These are phyloP conservation scores for sorghum (Sorghum bicolor) DNA, from an alignment of 176 grass and related monocot species.

Conservation along the genomic window DNA sequence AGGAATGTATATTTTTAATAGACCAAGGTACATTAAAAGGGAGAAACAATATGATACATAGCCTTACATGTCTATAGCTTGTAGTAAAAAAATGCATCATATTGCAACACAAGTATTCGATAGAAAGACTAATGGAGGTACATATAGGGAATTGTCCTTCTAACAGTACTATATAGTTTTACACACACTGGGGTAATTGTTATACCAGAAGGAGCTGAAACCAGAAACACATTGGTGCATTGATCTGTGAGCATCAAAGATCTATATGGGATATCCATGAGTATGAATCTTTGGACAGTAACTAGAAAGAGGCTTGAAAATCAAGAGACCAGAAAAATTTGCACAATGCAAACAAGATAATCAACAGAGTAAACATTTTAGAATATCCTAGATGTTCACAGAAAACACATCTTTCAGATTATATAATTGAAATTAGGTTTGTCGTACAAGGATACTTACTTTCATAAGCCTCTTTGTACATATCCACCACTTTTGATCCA, in stretches of 20 bases:
- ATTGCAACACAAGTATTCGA: not conserved
- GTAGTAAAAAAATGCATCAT: constrained; percentile 1
- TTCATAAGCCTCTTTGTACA: constrained; percentile 88
- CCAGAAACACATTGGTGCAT: not conserved
- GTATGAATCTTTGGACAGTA: not conserved
- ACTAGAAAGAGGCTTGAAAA: not conserved
- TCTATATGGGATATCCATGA: not conserved
- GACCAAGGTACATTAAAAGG: not conserved
- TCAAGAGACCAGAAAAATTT: not conserved
- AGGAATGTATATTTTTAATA: not conserved
- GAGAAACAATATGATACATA: not conserved
- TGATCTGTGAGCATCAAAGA: not conserved
- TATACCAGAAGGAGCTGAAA: not conserved
- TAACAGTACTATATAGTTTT: not conserved
- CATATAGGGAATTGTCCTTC: not conserved
- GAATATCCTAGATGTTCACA: not conserved
- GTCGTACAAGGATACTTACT: constrained; percentile 43
- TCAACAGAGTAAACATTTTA: not conserved
- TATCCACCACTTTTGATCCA: constrained; percentile 70
- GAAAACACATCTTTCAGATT: not conserved
- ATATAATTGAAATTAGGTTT: not conserved
- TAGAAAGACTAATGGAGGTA: not conserved
- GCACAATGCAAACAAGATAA: not conserved
- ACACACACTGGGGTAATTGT: not conserved
- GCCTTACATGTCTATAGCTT: not conserved